These are phyloP conservation scores for Saturnispora dispora DNA, from an alignment of 805 yeast species.

Conservation along the genomic window DNA sequence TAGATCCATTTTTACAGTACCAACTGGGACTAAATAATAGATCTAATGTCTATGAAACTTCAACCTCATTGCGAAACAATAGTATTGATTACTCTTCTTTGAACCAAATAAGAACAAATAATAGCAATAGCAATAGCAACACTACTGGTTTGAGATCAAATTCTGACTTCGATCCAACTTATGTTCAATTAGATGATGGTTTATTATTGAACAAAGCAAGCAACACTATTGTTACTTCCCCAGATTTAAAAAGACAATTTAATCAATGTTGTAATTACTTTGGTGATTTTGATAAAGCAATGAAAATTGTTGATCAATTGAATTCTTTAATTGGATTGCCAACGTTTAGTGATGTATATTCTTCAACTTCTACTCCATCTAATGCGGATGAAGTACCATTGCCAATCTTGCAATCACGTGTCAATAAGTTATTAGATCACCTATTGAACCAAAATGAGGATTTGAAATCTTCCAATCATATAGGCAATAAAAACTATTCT, in stretches of 20 bases:
- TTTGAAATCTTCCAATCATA: conserved; percentile 28
- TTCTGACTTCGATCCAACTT: conserved; percentile 14
- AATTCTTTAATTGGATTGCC: conserved; percentile 20
- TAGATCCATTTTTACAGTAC: conserved; percentile 17
- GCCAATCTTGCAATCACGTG: conserved; percentile 17
- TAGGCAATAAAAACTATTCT: conserved; percentile 28
- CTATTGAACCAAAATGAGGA: conserved; percentile 38
- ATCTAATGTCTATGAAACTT: conserved; percentile 6
- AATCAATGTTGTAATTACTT: conserved; percentile 46
- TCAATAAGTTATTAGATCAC: conserved; percentile 29
- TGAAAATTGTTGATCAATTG: conserved; percentile 31
- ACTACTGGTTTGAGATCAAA: background rate
- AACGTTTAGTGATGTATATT: background rate
- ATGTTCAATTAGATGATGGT: conserved; percentile 49
- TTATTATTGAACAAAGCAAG: conserved; percentile 44
- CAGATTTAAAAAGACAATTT: conserved; percentile 43
- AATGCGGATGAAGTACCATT: conserved; percentile 10
- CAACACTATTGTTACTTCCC: conserved; percentile 45
- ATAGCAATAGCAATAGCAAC: background rate
- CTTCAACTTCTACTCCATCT: background rate
- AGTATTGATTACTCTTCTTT: conserved; percentile 11
- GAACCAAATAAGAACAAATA: background rate
- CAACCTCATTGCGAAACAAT: conserved; percentile 7
- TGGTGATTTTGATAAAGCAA: conserved; percentile 33
- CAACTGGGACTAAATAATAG: conserved; percentile 13